Conservation (phyloP, 768 basidiomycete species). For the Kwoniella dendrophila region DNA sequence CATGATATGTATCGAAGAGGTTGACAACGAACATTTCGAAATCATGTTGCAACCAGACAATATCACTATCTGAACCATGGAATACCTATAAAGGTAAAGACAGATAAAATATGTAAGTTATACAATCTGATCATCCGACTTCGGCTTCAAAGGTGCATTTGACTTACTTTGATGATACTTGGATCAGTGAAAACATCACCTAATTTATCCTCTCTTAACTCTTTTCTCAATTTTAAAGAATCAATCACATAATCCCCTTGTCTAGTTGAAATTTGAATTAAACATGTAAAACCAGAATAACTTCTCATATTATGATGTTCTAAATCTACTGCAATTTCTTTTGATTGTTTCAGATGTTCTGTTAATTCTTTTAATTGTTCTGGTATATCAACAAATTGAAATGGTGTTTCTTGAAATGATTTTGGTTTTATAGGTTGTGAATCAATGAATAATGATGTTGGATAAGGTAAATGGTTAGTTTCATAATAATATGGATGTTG, state of each 20-base stretch:
- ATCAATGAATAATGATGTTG: constrained; percentile 66
- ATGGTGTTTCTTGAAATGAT: constrained; percentile 68
- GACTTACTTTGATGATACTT: constrained; percentile 73
- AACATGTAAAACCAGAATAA: constrained; percentile 82
- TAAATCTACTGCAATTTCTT: constrained; percentile 87
- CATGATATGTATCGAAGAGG: constrained; percentile 96
- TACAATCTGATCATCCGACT: background rate
- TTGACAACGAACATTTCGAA: constrained; percentile 92
- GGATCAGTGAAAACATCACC: constrained; percentile 87
- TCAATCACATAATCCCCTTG: constrained; percentile 87
- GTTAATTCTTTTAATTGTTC: constrained; percentile 67
- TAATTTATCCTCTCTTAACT: constrained; percentile 64
- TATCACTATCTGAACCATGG: constrained; percentile 91
- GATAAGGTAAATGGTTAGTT: constrained; percentile 72
- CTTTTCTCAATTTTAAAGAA: constrained; percentile 71
- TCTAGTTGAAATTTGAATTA: constrained; percentile 72
- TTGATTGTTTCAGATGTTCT: constrained; percentile 64
- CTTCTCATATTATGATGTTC: constrained; percentile 90
- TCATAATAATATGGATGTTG: constrained; percentile 81
- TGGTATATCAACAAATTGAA: constrained; percentile 70
- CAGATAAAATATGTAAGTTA: background rate
- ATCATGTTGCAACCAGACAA: constrained; percentile 94
- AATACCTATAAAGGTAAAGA: constrained; percentile 66
- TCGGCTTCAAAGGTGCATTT: background rate
- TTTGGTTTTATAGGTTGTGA: constrained; percentile 61